Evolutionary conservation across 2,329 filamentous ascomycete species (phyloP).

Genomic region (Ophiocordyceps sinensis): DNA sequence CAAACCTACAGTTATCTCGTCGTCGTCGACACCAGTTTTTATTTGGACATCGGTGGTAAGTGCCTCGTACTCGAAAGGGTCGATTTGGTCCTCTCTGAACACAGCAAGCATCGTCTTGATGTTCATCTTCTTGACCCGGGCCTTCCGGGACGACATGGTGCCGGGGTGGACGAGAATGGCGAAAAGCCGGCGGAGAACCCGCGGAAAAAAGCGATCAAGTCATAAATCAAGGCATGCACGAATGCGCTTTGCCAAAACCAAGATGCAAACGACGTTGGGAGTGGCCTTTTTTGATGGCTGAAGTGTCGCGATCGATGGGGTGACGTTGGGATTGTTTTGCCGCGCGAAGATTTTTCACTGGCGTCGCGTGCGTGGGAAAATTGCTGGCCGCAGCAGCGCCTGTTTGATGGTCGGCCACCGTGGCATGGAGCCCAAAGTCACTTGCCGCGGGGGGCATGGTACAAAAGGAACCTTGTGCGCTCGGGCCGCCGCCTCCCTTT

Average conservation of each 20-base stretch:
- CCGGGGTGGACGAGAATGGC: constrained; percentile 22
- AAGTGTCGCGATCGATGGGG: constrained; percentile 33
- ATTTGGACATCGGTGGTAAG: constrained; percentile 74
- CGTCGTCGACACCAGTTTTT: constrained; percentile 92
- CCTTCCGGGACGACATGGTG: constrained; percentile 51
- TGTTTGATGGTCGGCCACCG: constrained; percentile 4
- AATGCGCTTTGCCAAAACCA: constrained; percentile 29
- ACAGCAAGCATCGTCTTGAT: constrained; percentile 79
- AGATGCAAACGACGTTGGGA: constrained; percentile 38
- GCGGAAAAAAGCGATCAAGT: constrained; percentile 48
- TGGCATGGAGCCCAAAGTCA: constrained; percentile 5
- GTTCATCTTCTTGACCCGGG: constrained; percentile 82
- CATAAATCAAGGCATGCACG: constrained; percentile 44
- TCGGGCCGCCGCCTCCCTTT: constrained; percentile 18
- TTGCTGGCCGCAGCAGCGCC: constrained; percentile 4
- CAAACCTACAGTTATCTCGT: constrained; percentile 84
- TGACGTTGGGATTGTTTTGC: constrained; percentile 41
- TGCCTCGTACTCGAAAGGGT: constrained; percentile 72
- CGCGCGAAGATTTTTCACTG: constrained; percentile 40
- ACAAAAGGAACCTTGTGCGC: constrained; percentile 14
- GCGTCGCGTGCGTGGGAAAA: constrained; percentile 9
- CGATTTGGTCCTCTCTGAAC: constrained; percentile 81
- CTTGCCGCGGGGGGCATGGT: constrained; percentile 4
- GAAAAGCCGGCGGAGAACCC: constrained; percentile 39
- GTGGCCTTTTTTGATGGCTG: constrained; percentile 38